Conservation (phyloP, 139 green algal species). For the Picochlorum sp. region DNA sequence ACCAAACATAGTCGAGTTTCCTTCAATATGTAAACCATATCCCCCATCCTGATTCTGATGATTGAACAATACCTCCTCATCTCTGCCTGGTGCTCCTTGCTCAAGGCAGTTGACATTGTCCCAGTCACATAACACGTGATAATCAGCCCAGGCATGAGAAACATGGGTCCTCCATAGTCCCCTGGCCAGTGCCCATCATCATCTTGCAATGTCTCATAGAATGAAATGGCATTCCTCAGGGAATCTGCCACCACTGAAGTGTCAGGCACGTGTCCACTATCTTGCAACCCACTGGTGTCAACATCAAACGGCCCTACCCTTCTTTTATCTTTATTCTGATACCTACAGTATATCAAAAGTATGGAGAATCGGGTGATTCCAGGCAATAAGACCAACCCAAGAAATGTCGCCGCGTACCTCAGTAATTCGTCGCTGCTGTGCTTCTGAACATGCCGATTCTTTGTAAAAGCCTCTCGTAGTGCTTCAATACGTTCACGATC, state of each 20-base stretch:
- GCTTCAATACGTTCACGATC: constrained; percentile 54
- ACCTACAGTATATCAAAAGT: constrained; percentile 13
- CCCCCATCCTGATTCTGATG: constrained; percentile 94
- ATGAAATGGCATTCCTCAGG: constrained; percentile 56
- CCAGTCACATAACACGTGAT: constrained; percentile 78
- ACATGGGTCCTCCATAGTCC: constrained; percentile 98
- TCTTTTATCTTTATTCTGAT: constrained; percentile 16
- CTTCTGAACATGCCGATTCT: constrained; percentile 49
- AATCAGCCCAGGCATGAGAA: constrained; percentile 93
- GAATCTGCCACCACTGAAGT: constrained; percentile 8
- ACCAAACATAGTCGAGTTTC: constrained; percentile 96
- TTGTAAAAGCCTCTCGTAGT: constrained; percentile 46
- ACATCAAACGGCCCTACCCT: constrained; percentile 10
- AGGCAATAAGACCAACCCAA: not conserved
- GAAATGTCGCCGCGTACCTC: constrained; percentile 10
- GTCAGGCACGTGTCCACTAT: not conserved
- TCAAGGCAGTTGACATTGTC: constrained; percentile 64
- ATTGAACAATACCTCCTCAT: constrained; percentile 89
- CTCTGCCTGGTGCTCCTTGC: constrained; percentile 42
- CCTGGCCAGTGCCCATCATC: constrained; percentile 94
- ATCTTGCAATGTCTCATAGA: constrained; percentile 68
- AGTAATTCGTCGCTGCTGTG: constrained; percentile 86
- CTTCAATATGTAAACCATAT: constrained; percentile 97
- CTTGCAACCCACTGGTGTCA: not conserved
- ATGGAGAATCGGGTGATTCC: not conserved